These are phyloP conservation scores for Cunninghamia lanceolata DNA, from an alignment of 75 land plant genomes.

Conservation along the genomic window DNA sequence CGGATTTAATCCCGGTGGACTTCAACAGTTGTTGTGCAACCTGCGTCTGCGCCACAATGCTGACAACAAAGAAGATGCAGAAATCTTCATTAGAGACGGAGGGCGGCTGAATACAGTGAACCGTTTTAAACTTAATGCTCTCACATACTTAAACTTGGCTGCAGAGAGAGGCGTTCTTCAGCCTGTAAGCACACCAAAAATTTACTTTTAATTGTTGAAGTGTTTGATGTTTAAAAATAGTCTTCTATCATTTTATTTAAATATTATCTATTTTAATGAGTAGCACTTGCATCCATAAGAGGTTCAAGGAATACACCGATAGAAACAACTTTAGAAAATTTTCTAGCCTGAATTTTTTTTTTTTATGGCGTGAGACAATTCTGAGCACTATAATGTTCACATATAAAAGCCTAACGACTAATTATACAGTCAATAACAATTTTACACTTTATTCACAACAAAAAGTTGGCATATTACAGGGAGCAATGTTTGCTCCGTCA, in stretches of 20 bases:
- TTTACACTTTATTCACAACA: too few relatives aligned
- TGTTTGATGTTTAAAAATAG: neutral
- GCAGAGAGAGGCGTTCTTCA: slow-evolving; percentile 35
- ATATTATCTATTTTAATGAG: too few relatives aligned
- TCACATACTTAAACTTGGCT: slow-evolving; percentile 27
- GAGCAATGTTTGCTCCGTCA: slow-evolving; percentile 24
- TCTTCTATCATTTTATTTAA: too few relatives aligned
- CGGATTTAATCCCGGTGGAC: slow-evolving; percentile 14
- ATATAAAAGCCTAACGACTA: too few relatives aligned
- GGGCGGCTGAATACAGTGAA: slow-evolving; percentile 35
- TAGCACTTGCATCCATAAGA: too few relatives aligned
- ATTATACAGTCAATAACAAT: too few relatives aligned
- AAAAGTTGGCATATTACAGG: slow-evolving; percentile 16
- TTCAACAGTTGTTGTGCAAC: slow-evolving; percentile 32
- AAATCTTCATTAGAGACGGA: slow-evolving; percentile 21
- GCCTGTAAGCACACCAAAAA: slow-evolving; percentile 15
- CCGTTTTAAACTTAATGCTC: slow-evolving; percentile 33
- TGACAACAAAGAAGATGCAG: slow-evolving; percentile 20
- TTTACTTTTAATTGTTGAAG: neutral
- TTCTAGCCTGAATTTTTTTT: too few relatives aligned
- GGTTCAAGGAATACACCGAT: too few relatives aligned
- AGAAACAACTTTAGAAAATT: too few relatives aligned
- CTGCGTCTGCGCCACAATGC: slow-evolving; percentile 30
- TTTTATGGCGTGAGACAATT: too few relatives aligned
- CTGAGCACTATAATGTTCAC: too few relatives aligned